phyloP scores from a whole-genome alignment of 2,329 filamentous ascomycete species.

The Orbilia quercus region DNA sequence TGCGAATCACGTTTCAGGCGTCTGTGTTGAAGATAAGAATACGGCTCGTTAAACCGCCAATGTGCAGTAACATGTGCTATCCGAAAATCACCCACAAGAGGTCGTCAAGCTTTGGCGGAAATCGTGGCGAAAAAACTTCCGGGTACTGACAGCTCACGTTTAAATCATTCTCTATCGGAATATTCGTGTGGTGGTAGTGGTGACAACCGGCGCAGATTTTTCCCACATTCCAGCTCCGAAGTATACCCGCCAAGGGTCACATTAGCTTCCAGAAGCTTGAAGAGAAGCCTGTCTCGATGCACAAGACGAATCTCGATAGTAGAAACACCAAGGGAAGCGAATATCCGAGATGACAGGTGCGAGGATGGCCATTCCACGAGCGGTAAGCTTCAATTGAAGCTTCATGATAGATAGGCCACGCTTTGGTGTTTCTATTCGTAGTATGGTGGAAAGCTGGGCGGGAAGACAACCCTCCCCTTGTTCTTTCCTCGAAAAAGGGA shows the following conservation, averaged over 20 bases:
- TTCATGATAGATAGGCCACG: neutral
- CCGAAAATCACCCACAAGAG: neutral
- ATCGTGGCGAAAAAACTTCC: conserved; percentile 20
- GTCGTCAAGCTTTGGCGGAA: conserved; percentile 1
- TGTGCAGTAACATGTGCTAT: too few species aligned
- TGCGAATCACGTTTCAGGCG: too few species aligned
- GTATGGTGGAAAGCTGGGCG: conserved; percentile 16
- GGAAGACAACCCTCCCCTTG: conserved; percentile 14
- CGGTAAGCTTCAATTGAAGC: conserved; percentile 8
- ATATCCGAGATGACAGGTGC: conserved; percentile 56
- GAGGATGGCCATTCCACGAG: conserved; percentile 16
- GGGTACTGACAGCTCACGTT: neutral
- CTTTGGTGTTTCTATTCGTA: conserved; percentile 40
- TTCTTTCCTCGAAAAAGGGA: conserved; percentile 22
- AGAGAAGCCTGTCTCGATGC: conserved; percentile 8
- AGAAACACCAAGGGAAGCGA: conserved; percentile 48
- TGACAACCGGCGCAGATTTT: conserved; percentile 16
- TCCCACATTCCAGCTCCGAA: conserved; percentile 3
- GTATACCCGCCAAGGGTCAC: too few species aligned
- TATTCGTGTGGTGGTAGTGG: conserved; percentile 30
- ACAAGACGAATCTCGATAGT: neutral
- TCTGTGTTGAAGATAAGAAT: too few species aligned
- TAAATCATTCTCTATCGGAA: conserved; percentile 19
- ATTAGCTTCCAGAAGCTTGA: conserved; percentile 50
- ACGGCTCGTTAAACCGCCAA: too few species aligned